Evolutionary conservation across 495 filamentous ascomycete genomes (phyloP).

Genomic region (Aspergillus cristatus): DNA sequence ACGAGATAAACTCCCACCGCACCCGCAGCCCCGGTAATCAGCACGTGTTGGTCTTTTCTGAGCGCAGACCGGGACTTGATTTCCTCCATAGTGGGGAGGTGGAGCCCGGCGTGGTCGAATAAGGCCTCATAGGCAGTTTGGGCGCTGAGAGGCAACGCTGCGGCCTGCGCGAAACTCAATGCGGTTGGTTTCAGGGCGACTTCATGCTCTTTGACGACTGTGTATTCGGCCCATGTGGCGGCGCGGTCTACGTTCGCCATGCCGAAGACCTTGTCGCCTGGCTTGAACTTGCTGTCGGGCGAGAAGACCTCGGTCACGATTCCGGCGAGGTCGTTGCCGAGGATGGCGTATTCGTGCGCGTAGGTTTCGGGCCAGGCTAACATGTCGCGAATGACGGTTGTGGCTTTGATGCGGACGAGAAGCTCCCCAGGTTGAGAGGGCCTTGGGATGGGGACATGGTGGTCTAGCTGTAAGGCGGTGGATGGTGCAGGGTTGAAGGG

Average conservation of each 20-base stretch:
- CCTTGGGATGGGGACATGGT: slow-evolving; percentile 16
- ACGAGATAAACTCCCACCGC: slow-evolving; percentile 26
- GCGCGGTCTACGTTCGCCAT: slow-evolving; percentile 17
- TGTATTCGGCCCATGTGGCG: slow-evolving; percentile 24
- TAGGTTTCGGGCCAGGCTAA: slow-evolving; percentile 30
- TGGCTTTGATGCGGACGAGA: slow-evolving; percentile 20
- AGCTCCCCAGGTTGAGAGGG: slow-evolving; percentile 12
- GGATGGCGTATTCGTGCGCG: slow-evolving; percentile 13
- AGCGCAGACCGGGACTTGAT: background rate
- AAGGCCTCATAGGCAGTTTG: slow-evolving; percentile 27
- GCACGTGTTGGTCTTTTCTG: slow-evolving; percentile 4
- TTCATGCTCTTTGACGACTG: slow-evolving; percentile 14
- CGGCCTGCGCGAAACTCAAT: slow-evolving; percentile 14
- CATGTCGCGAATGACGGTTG: slow-evolving; percentile 23
- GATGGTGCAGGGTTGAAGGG: slow-evolving; percentile 26
- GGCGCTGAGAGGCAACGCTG: slow-evolving; percentile 25
- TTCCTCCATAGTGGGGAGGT: slow-evolving; percentile 1
- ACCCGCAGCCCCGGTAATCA: slow-evolving; percentile 28
- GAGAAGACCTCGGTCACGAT: slow-evolving; percentile 19
- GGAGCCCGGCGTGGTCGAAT: slow-evolving; percentile 18
- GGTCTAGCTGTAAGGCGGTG: slow-evolving; percentile 21
- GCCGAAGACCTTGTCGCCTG: slow-evolving; percentile 27
- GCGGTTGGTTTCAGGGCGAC: slow-evolving; percentile 17
- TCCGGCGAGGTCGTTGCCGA: slow-evolving; percentile 40
- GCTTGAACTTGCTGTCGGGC: slow-evolving; percentile 8